Conservation (phyloP, 495 filamentous ascomycete species). For the Aspergillus kassunensis region DNA sequence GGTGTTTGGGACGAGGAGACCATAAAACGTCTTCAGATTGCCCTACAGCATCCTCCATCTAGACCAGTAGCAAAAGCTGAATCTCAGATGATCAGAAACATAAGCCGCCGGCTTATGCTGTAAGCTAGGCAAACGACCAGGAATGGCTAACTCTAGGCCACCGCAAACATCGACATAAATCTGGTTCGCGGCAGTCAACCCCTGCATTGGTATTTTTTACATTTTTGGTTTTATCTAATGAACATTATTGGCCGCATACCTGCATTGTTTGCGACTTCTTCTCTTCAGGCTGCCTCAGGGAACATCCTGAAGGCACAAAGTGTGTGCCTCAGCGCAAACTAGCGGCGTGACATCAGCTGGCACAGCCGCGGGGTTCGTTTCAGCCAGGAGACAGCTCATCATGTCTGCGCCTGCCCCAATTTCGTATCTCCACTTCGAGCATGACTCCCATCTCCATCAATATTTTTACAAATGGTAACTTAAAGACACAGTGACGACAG, state of each 20-base stretch:
- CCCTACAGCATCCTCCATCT: background rate
- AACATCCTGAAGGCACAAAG: background rate
- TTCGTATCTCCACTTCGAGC: background rate
- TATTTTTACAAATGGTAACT: background rate
- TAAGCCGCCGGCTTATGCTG: background rate
- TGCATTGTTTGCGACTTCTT: background rate
- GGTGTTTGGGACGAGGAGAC: background rate
- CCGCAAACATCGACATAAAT: background rate
- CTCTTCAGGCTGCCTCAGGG: background rate
- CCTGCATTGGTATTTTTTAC: background rate
- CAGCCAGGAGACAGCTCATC: slow-evolving; percentile 8
- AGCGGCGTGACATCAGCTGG: slow-evolving; percentile 26
- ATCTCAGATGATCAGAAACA: background rate
- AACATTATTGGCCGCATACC: slow-evolving; percentile 2
- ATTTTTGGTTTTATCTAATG: background rate
- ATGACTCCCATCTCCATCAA: background rate
- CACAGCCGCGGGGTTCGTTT: slow-evolving; percentile 23
- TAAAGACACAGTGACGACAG: background rate
- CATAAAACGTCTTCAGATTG: background rate
- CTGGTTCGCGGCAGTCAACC: background rate
- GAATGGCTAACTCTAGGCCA: background rate
- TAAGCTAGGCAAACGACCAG: background rate
- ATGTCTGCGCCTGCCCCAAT: background rate
- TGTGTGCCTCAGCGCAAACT: slow-evolving; percentile 11
- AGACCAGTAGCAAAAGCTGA: background rate